These are phyloP conservation scores for Mortierella polycephala DNA, from an alignment of 371 early-diverging fungal genomes.

Conservation along the genomic window DNA sequence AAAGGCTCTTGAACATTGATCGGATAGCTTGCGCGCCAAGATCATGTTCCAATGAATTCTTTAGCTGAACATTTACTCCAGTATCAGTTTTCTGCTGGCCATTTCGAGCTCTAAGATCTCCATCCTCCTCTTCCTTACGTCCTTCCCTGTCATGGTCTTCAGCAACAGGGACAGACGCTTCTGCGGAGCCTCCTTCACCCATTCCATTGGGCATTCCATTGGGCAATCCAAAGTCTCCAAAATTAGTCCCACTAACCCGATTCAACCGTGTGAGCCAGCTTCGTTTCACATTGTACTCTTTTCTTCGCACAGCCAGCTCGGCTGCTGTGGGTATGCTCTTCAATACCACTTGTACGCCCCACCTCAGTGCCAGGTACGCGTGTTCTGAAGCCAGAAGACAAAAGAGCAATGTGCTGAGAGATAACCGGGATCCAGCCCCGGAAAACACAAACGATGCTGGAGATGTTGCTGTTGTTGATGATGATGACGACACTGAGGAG, in stretches of 20 bases:
- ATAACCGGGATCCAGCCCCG: conserved; percentile 55
- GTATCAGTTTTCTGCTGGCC: not conserved
- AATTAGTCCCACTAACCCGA: conserved; percentile 7
- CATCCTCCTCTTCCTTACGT: not conserved
- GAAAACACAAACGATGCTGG: conserved; percentile 17
- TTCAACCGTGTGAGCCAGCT: conserved; percentile 34
- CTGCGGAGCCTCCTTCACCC: not conserved
- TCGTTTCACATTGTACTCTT: conserved; percentile 35
- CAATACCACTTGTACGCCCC: conserved; percentile 16
- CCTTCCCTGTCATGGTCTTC: not conserved
- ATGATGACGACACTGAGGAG: not conserved
- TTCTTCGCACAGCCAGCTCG: conserved; percentile 20
- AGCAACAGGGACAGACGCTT: not conserved
- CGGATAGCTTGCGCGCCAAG: conserved; percentile 30
- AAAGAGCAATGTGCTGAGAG: conserved; percentile 21
- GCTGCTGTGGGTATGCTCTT: conserved; percentile 34
- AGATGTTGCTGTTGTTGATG: too few relatives aligned
- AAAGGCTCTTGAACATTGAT: conserved; percentile 18
- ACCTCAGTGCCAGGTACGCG: conserved; percentile 21
- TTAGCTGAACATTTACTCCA: not conserved
- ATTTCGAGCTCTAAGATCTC: not conserved
- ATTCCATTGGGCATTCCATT: not conserved
- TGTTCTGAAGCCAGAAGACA: conserved; percentile 42
- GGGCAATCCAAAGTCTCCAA: not conserved
- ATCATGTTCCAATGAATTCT: conserved; percentile 12